Evolutionary conservation across 768 basidiomycete species (phyloP).

Genomic region (Dictyophora rubrovolvata): DNA sequence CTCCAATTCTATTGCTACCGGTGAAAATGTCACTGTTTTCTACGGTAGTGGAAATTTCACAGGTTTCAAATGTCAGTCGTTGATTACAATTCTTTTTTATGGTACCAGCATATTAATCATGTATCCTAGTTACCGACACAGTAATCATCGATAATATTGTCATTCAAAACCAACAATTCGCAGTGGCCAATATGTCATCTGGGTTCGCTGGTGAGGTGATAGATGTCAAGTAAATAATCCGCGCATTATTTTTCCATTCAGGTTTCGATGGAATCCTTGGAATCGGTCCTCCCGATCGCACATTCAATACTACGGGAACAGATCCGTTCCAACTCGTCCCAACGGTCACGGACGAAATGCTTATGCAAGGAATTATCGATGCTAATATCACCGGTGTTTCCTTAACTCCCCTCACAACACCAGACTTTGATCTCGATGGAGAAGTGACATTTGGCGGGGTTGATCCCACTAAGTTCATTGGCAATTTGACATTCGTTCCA

Average conservation of each 20-base stretch:
- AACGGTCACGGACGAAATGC: conserved; percentile 25
- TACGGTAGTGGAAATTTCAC: not conserved
- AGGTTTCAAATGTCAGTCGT: conserved; percentile 17
- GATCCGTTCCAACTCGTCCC: conserved; percentile 18
- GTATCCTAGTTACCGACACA: conserved; percentile 5
- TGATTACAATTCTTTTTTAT: not conserved
- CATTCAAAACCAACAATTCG: conserved; percentile 38
- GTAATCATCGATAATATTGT: conserved; percentile 21
- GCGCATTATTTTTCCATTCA: not conserved
- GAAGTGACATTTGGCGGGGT: conserved; percentile 21
- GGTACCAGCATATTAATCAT: conserved; percentile 5
- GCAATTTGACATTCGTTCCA: conserved; percentile 6
- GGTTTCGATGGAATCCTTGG: conserved; percentile 31
- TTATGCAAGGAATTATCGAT: conserved; percentile 20
- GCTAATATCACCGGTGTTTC: conserved; percentile 23
- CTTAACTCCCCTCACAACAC: conserved; percentile 18
- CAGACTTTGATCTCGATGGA: conserved; percentile 13
- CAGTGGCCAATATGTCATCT: conserved; percentile 32
- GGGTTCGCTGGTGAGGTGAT: conserved; percentile 24
- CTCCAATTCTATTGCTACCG: conserved; percentile 37
- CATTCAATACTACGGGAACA: conserved; percentile 15
- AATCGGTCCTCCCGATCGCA: conserved; percentile 25
- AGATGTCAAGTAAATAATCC: not conserved
- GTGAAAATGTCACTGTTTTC: conserved; percentile 31
- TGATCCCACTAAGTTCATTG: conserved; percentile 9